Evolutionary conservation across 805 yeast species (phyloP), one percentile per base, ranked within the genome.

Genomic region (Wickerhamiella nectarea): DNA sequence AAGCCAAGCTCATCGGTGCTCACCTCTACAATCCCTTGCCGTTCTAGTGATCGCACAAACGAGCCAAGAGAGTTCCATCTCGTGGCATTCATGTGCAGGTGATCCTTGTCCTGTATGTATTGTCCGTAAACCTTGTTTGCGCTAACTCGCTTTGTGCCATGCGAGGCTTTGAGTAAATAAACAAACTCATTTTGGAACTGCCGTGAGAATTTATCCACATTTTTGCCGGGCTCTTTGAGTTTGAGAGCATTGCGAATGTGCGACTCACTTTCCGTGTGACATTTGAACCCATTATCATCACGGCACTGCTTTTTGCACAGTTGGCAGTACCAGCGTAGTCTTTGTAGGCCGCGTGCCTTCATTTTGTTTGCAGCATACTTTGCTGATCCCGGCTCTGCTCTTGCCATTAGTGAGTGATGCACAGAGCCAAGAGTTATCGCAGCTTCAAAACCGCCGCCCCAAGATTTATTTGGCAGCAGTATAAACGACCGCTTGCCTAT

Each of bases 241-340:
- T 69, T 65, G 15, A 68, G 60, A 36, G 81, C 71, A 42, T 72
- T 74, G 15, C 74, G 71, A 38, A 72, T 61, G 57, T 91, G 99
- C 1, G 81, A 68, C 36, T 82, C 84, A n/a, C 94, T 77, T 49
- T 70, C 69, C n/a, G 79, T 70, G 59, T 91, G 99, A 54, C 89
- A 80, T 54, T 81, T 80, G 66, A 82, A 91, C 20, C 98, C 99
- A 62, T 91, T 89, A 49, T 82, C 94, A 59, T 93, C 99, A 44
- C 96, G 66, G 59, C 97, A 87, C 63, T 91, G 99, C 56, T 89
- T 85, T 57, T 71, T 75, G 56, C 99, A 91, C 2, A 84, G 70
- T 59, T 67, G 97, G 60, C 99, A 91, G 61, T 86, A 93, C 70
- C 75, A 89, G 48, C 75, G 70, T 42, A 91, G 72, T 56, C 82